Evolutionary conservation across 805 yeast species (phyloP), one percentile per base, ranked within the genome.

Genomic region (Grigorovia yakushimaensis): DNA sequence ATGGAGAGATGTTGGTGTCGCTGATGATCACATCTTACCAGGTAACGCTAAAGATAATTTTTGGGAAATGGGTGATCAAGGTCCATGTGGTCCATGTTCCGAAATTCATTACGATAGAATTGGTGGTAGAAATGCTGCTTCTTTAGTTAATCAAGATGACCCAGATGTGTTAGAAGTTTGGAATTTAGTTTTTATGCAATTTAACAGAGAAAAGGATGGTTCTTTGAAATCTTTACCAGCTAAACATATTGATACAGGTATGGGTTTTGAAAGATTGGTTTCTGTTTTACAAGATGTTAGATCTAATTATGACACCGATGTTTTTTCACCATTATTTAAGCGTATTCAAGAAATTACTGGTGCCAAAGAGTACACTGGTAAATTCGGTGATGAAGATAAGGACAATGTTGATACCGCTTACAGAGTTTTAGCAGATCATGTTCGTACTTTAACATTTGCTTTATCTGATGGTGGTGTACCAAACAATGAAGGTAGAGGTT

Each of bases 31-130:
- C 65, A 91, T 93, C 57, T 73, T 93, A 55, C 95, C 96, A 19
- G 99, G 99, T 49, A 72, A 81, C 56, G 85, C 82, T 46, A 73
- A 81, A 62, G 99, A 93, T 67, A 93, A 93, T 71, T 93, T 93
- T 70, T 93, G 99, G 99, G 99, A 93, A 73, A 93, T 93, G 99
- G 99, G 99, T 60, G 99, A 94, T 64, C 98, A 91, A 73, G 99
- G 99, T 56, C 99, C 99, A 43, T 93, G 99, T 74, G 99, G 99
- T 53, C 99, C 99, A 45, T 94, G 98, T 72, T 84, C 95, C 21
- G 99, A 93, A 70, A 78, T 93, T 57, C 99, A 93, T 69, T 93
- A 88, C 67, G 99, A 93, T 69, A 82, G 98, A 71, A 88, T 93
- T 54, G 98, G 98, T 55, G 97, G 98, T 49, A 83, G 99, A 74